Evolutionary conservation across 257 asterid genomes (phyloP).

Genomic region (Eustoma russellianum): DNA sequence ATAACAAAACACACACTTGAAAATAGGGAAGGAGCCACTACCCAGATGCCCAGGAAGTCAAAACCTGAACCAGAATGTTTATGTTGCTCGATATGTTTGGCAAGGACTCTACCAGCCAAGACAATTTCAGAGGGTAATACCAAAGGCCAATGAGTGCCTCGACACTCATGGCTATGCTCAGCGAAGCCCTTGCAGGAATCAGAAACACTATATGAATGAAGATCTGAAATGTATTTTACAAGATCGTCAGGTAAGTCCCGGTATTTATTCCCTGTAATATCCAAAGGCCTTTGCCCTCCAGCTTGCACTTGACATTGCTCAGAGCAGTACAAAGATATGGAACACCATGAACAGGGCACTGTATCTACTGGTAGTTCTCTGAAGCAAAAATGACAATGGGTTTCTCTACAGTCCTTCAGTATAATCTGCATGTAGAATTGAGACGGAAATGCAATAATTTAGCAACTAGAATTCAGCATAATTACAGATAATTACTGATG

Average conservation of each 20-base stretch:
- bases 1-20: slow-evolving; percentile 7
- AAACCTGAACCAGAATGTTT: slow-evolving; percentile 22
- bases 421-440: slow-evolving; percentile 46
- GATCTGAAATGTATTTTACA: slow-evolving; percentile 34
- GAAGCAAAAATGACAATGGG: slow-evolving; percentile 95
- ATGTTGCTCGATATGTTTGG: slow-evolving; percentile 42
- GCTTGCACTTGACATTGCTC: slow-evolving; percentile 59
- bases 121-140: slow-evolving; percentile 78
- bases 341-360: slow-evolving; percentile 69
- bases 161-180: slow-evolving; percentile 84
- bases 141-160: slow-evolving; percentile 78
- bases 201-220: slow-evolving; percentile 25
- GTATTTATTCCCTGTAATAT: slow-evolving; percentile 14
- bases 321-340: slow-evolving; percentile 77
- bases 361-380: slow-evolving; percentile 69
- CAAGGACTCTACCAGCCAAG: slow-evolving; percentile 84
- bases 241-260: slow-evolving; percentile 53
- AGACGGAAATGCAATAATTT: no score
- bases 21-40: slow-evolving; percentile 12
- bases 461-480: neutral
- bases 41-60: slow-evolving; percentile 38
- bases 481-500: neutral
- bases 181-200: slow-evolving; percentile 31
- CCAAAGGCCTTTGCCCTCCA: slow-evolving; percentile 38
- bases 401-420: slow-evolving; percentile 74